Evolutionary conservation across 805 yeast genomes (phyloP).

Genomic region (Wickerhamiella bombiphila): DNA sequence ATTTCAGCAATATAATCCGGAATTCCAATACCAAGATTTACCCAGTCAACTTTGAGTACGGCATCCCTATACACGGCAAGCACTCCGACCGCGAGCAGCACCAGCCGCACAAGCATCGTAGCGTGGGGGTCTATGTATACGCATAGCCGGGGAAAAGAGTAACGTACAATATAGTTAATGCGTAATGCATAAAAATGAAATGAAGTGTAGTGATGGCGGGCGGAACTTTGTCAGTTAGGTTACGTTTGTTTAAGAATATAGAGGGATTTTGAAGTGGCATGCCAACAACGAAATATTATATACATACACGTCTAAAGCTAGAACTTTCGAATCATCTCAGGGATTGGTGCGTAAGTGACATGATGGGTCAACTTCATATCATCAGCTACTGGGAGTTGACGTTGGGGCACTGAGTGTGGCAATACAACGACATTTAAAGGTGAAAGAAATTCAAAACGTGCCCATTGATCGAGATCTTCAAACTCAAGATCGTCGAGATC

Average conservation of each 20-base stretch:
- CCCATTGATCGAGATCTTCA: slow-evolving; percentile 5
- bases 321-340: slow-evolving; percentile 6
- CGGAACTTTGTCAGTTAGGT: too few relatives aligned
- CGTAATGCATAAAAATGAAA: too few relatives aligned
- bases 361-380: slow-evolving; percentile 5
- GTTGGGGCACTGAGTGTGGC: slow-evolving; percentile 1
- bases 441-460: not conserved
- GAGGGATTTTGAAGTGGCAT: too few relatives aligned
- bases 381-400: not conserved
- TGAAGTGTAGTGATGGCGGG: too few relatives aligned
- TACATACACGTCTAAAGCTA: not conserved
- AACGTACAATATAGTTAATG: too few relatives aligned
- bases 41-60: slow-evolving; percentile 24
- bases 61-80: slow-evolving; percentile 24
- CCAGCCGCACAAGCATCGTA: too few relatives aligned
- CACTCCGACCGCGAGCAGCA: slow-evolving; percentile 5
- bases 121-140: too few relatives aligned
- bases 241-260: too few relatives aligned
- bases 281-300: too few relatives aligned
- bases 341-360: slow-evolving; percentile 12
- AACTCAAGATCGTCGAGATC: slow-evolving; percentile 4
- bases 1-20: slow-evolving; percentile 10
- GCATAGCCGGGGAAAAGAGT: too few relatives aligned
- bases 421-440: slow-evolving; percentile 3
- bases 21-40: slow-evolving; percentile 17